Base-by-base conservation (phyloP, 495 filamentous ascomycete species). In the Schizothecium vesticola region DNA sequence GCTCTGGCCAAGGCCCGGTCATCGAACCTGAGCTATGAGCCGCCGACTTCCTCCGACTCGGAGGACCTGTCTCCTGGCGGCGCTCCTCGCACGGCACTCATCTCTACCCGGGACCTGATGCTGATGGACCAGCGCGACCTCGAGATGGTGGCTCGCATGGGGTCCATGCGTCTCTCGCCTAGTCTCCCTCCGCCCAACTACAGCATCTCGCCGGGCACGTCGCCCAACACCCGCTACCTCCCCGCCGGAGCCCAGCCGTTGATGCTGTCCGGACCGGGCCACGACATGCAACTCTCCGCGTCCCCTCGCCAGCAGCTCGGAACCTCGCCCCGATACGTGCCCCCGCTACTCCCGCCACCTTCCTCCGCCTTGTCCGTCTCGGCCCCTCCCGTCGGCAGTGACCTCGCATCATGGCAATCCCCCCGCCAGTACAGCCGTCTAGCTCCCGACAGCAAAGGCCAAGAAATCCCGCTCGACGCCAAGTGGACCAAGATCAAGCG, bases 401-500 rank as follows among this genome's bases (percentile, higher is more conserved):
- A 63, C 55, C 21, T 70, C 4, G 33, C 56, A n/a, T 59, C 51
- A 57, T 22, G 61, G 67, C 13, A 21, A 59, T 1, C 64, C 25
- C 3, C 63, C 70, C 69, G 68, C 11, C 71, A 69, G 59, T 67
- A 60, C 59, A 76, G 70, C 63, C 68, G 67, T 31, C 70, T 86
- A 1, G 83, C 78, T 1, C 85, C 84, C 1, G 86, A 88, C 65
- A 78, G 80, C 43, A 74, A 79, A 16, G 86, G 86, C 16, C 81
- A 84, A 36, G 86, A 86, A 36, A 91, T 92, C 33, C 87, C 88
- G 0, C 78, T 85, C 5, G 85, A 88, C 56, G 90, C 89, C 0
- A 87, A 85, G 26, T 92, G 90, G 90, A 92, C 90, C 21, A 88
- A 86, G 74, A 89, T 92, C 69, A 83, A 85, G 57, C 85, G 90